phyloP scores from a whole-genome alignment of 2,329 filamentous ascomycete species.

The Epichloe gansuensis region DNA sequence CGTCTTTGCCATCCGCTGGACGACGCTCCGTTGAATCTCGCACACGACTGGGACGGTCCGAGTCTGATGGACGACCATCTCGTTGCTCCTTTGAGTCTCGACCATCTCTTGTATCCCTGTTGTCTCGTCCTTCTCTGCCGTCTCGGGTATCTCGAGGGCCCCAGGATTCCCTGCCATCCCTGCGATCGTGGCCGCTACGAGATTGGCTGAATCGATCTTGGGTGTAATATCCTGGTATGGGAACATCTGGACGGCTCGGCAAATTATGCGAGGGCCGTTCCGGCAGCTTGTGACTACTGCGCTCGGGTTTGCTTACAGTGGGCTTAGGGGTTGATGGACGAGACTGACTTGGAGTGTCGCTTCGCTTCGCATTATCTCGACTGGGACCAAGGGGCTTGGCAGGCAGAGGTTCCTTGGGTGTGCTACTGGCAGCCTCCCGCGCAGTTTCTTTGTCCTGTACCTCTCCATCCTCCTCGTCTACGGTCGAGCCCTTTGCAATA shows the following conservation, averaged over 20 bases:
- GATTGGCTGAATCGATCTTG: conserved; percentile 32
- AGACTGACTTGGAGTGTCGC: conserved; percentile 10
- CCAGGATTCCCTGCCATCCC: conserved; percentile 23
- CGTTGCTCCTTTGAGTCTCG: conserved; percentile 23
- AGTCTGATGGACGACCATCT: conserved; percentile 26
- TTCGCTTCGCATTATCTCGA: conserved; percentile 16
- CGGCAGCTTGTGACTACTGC: conserved; percentile 23
- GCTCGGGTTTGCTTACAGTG: conserved; percentile 15
- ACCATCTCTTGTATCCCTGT: conserved; percentile 26
- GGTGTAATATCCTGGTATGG: conserved; percentile 34
- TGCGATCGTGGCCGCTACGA: conserved; percentile 26
- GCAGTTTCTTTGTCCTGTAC: conserved; percentile 42
- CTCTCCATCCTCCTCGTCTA: conserved; percentile 59
- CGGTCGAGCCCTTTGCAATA: conserved; percentile 11
- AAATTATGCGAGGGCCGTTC: conserved; percentile 28
- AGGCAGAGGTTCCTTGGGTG: conserved; percentile 21
- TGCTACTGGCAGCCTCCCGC: conserved; percentile 1
- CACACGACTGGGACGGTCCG: conserved; percentile 26
- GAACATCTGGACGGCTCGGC: conserved; percentile 46
- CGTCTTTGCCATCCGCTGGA: conserved; percentile 20
- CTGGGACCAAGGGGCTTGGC: conserved; percentile 16
- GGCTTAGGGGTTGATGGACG: conserved; percentile 18
- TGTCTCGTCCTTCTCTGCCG: conserved; percentile 17
- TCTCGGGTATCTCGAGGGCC: conserved; percentile 17
- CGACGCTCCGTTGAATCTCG: conserved; percentile 34